Percentiles rank a stretch among this genome's conserved stretches.
Evolutionary conservation across 140 eudicot genomes (phyloP).

Genomic region (Ambrosia hybrid): DNA sequence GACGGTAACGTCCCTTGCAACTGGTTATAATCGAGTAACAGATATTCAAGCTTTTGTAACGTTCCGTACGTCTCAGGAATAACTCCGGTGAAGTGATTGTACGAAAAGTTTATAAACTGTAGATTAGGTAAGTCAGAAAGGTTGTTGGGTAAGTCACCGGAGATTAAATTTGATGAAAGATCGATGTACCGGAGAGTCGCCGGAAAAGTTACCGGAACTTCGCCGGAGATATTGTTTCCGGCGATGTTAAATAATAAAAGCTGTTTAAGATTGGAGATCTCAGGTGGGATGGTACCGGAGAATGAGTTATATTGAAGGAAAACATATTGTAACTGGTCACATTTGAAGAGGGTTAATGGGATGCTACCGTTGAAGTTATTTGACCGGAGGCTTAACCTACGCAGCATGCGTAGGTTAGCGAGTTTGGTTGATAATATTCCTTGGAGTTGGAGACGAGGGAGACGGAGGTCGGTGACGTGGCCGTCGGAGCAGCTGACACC

Average conservation of each 20-base stretch:
- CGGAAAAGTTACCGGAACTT: constrained; percentile 46
- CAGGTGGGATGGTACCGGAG: constrained; percentile 55
- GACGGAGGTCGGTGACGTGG: constrained; percentile 62
- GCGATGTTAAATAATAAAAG: constrained; percentile 52
- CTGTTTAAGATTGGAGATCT: constrained; percentile 43
- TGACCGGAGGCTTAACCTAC: constrained; percentile 64
- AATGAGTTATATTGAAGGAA: constrained; percentile 66
- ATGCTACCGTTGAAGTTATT: constrained; percentile 60
- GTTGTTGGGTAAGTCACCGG: constrained; percentile 56
- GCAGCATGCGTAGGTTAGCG: constrained; percentile 56
- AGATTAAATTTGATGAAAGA: constrained; percentile 52
- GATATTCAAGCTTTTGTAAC: constrained; percentile 50
- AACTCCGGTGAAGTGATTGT: constrained; percentile 55
- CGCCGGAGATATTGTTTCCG: constrained; percentile 61
- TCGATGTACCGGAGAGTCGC: constrained; percentile 52
- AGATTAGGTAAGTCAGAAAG: constrained; percentile 38
- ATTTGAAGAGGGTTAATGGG: constrained; percentile 52
- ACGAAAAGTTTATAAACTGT: constrained; percentile 50
- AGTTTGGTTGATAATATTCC: constrained; percentile 53
- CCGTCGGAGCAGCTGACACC: constrained; percentile 59
- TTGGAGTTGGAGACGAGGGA: constrained; percentile 59
- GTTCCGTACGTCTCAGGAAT: constrained; percentile 60
- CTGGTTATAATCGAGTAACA: constrained; percentile 58
- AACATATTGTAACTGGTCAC: constrained; percentile 42
- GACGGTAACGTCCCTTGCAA: constrained; percentile 81